phyloP scores from a whole-genome alignment of 2,329 filamentous ascomycete genomes.

The Torrubiella hemipterigena region DNA sequence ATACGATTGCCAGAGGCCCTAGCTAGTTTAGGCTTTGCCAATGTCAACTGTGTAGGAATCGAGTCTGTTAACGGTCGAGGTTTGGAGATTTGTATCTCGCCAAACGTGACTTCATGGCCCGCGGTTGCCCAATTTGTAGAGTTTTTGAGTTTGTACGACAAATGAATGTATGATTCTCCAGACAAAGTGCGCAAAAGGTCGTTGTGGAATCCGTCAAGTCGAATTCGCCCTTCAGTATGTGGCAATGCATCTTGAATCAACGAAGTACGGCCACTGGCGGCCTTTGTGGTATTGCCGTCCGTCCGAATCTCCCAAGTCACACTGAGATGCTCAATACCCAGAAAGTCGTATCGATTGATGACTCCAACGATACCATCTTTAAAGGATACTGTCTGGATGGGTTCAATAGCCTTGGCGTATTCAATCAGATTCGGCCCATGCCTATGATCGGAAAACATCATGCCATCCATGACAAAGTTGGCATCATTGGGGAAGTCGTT shows the following conservation, averaged over 20 bases:
- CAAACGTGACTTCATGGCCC: conserved; percentile 39
- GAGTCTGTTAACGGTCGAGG: conserved; percentile 16
- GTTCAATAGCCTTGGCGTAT: conserved; percentile 47
- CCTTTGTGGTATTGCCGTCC: conserved; percentile 15
- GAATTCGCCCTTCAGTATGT: conserved; percentile 20
- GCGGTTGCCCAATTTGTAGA: conserved; percentile 37
- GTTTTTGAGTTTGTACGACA: conserved; percentile 32
- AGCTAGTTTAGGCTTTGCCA: conserved; percentile 12
- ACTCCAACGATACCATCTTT: conserved; percentile 30
- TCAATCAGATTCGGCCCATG: conserved; percentile 40
- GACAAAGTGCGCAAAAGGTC: conserved; percentile 10
- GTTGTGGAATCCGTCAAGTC: conserved; percentile 17
- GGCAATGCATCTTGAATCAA: conserved; percentile 26
- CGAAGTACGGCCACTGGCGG: background rate
- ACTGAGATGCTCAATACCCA: conserved; percentile 35
- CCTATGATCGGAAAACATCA: conserved; percentile 31
- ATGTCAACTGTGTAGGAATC: conserved; percentile 6
- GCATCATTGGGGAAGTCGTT: conserved; percentile 47
- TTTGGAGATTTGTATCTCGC: conserved; percentile 28
- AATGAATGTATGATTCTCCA: conserved; percentile 32
- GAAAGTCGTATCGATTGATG: conserved; percentile 43
- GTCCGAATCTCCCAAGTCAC: conserved; percentile 30
- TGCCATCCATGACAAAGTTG: conserved; percentile 47
- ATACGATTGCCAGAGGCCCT: conserved; percentile 11
- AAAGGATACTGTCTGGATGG: conserved; percentile 37